phyloP scores from a whole-genome alignment of 768 basidiomycete species.

The Boletus rex-veris region DNA sequence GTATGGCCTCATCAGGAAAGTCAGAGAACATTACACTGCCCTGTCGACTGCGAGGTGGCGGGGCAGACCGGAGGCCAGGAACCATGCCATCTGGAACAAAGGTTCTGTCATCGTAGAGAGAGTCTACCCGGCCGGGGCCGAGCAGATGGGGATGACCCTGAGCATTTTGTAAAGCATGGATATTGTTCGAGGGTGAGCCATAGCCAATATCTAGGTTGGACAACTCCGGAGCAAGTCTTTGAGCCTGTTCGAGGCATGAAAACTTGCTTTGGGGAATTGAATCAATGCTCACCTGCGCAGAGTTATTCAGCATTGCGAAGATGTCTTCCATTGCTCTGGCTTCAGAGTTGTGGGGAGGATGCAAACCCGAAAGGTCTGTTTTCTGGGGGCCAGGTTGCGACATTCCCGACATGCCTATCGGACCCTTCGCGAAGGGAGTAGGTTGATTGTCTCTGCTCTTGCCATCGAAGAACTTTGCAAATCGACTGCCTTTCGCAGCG shows the following conservation, averaged over 20 bases:
- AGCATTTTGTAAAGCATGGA: slow-evolving; percentile 42
- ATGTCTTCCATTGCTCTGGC: slow-evolving; percentile 73
- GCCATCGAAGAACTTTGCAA: slow-evolving; percentile 86
- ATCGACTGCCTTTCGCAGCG: slow-evolving; percentile 70
- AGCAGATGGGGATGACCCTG: slow-evolving; percentile 39
- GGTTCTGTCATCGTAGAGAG: slow-evolving; percentile 72
- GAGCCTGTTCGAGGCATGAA: slow-evolving; percentile 24
- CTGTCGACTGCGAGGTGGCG: slow-evolving; percentile 60
- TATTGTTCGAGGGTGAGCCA: slow-evolving; percentile 20
- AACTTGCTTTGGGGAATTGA: not conserved
- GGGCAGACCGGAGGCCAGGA: slow-evolving; percentile 70
- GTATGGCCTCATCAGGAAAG: slow-evolving; percentile 58
- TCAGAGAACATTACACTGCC: slow-evolving; percentile 53
- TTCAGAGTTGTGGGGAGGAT: slow-evolving; percentile 41
- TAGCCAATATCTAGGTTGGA: slow-evolving; percentile 26
- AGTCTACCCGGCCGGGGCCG: slow-evolving; percentile 51
- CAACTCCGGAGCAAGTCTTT: slow-evolving; percentile 26
- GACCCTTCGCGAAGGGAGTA: slow-evolving; percentile 35
- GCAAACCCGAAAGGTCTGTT: slow-evolving; percentile 39
- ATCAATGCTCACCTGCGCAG: slow-evolving; percentile 56
- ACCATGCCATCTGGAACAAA: slow-evolving; percentile 87
- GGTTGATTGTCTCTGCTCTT: slow-evolving; percentile 48
- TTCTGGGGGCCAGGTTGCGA: slow-evolving; percentile 48
- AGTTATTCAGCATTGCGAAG: slow-evolving; percentile 76
- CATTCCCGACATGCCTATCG: slow-evolving; percentile 39